Conservation (phyloP, 306 rosid genomes). For the Prunus padus region DNA sequence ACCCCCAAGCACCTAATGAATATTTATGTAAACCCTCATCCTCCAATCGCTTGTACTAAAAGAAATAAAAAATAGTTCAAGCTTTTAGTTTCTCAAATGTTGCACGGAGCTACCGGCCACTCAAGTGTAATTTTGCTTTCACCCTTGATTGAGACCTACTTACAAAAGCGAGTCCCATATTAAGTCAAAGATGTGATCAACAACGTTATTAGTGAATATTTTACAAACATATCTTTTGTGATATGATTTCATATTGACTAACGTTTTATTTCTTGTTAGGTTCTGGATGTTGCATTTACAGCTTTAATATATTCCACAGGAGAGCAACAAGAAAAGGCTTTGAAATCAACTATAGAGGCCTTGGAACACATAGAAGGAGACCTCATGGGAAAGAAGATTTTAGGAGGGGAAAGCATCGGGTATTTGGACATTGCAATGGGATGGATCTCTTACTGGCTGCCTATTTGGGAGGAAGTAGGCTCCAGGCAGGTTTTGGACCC, state of each 20-base stretch:
- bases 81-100: too few relatives aligned
- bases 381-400: constrained; percentile 41
- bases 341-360: constrained; percentile 34
- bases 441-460: constrained; percentile 53
- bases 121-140: too few relatives aligned
- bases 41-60: too few relatives aligned
- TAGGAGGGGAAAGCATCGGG: constrained; percentile 52
- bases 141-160: too few relatives aligned
- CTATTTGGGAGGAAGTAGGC: constrained; percentile 50
- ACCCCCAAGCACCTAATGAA: rapidly evolving
- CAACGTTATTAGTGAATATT: not conserved
- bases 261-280: constrained; percentile 5
- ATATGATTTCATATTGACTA: too few relatives aligned
- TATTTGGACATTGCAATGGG: constrained; percentile 56
- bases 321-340: constrained; percentile 32
- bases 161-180: too few relatives aligned
- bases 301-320: constrained; percentile 26
- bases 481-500: constrained; percentile 38
- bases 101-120: too few relatives aligned
- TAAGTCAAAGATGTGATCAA: too few relatives aligned
- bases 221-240: not conserved
- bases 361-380: constrained; percentile 43
- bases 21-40: too few relatives aligned
- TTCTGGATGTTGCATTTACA: constrained; percentile 12
- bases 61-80: too few relatives aligned